Base-by-base conservation (phyloP, 1,139 yeast species). In the Suhomyces guaymorum region DNA sequence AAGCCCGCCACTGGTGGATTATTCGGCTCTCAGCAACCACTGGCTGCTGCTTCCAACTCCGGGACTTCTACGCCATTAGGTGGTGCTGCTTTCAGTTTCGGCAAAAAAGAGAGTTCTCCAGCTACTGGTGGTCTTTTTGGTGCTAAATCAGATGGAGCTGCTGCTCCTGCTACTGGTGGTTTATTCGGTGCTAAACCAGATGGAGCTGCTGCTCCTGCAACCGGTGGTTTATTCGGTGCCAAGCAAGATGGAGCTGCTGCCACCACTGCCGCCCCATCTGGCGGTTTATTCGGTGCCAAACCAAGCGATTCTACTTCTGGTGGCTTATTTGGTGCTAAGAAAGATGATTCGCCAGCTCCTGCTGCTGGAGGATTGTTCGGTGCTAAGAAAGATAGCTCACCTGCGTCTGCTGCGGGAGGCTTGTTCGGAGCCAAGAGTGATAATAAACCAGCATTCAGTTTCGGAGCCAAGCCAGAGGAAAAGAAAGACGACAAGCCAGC, bases 261-360 rank as follows among this genome's bases (percentile, higher is more conserved):
- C 9, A 25, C 20, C 20, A 33, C 25, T 7, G 20, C 29, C 5
- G 32, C 37, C 14, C 32, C 51, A 7, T 18, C 45, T 7, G 47
- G 49, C 22, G 45, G 46, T 15, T 38, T 44, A 16, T 46, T 49
- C 28, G 61, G 57, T 6, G 52, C 54, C 15, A 28, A 15, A n/a
- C 24, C 24, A 10, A 48, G 47, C 32, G 45, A 35, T 4, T 49
- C 51, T 12, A 37, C 51, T 11, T 10, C 44, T 18, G 37, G 48
- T 11, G 56, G 53, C 28, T 25, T 55, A 49, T 35, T 60, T 49
- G 52, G 63, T 48, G 26, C 64, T 62, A 47, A 46, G 32, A 35
- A 39, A 1, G 50, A 44, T 18, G 46, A 47, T 17, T 47, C 49
- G 35, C 48, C 50, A n/a, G n/a, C n/a, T n/a, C n/a, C n/a, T n/a